A percentile compares a stretch with the other conserved stretches of the same genome.
Conservation (phyloP, 179 eudicot genomes). For the Drosera spatulata region DNA sequence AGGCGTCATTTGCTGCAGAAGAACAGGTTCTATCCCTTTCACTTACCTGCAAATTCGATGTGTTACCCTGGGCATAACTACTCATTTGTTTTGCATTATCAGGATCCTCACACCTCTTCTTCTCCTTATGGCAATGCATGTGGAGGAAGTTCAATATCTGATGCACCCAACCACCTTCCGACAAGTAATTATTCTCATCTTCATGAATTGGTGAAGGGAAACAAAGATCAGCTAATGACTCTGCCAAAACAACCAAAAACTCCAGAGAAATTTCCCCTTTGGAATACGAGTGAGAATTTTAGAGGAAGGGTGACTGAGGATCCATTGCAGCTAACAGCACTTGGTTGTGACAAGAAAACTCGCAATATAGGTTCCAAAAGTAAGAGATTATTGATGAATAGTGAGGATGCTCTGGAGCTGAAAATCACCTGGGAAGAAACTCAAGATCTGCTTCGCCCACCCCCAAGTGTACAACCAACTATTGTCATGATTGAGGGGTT, state of each 20-base stretch:
- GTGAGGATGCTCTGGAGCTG: constrained; percentile 35
- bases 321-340: constrained; percentile 21
- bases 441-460: constrained; percentile 38
- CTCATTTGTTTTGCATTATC: constrained; percentile 16
- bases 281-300: constrained; percentile 31
- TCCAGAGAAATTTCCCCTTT: constrained; percentile 19
- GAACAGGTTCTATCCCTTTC: constrained; percentile 22
- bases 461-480: constrained; percentile 24
- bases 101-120: constrained; percentile 50
- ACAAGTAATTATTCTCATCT: constrained; percentile 22
- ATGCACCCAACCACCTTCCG: constrained; percentile 31
- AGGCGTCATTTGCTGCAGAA: constrained; percentile 29
- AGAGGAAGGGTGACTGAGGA: constrained; percentile 42
- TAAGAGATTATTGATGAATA: constrained; percentile 28
- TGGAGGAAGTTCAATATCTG: constrained; percentile 43
- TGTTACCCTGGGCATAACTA: constrained; percentile 4
- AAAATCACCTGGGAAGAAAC: constrained; percentile 37
- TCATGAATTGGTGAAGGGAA: constrained; percentile 13
- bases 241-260: constrained; percentile 13
- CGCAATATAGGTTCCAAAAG: constrained; percentile 41
- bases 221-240: constrained; percentile 16
- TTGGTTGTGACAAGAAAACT: constrained; percentile 48
- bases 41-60: neutral
- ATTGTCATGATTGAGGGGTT: constrained; percentile 30
- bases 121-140: constrained; percentile 34